Evolutionary conservation across 2,329 filamentous ascomycete species (phyloP).

Genomic region (Phialocephala sp.): DNA sequence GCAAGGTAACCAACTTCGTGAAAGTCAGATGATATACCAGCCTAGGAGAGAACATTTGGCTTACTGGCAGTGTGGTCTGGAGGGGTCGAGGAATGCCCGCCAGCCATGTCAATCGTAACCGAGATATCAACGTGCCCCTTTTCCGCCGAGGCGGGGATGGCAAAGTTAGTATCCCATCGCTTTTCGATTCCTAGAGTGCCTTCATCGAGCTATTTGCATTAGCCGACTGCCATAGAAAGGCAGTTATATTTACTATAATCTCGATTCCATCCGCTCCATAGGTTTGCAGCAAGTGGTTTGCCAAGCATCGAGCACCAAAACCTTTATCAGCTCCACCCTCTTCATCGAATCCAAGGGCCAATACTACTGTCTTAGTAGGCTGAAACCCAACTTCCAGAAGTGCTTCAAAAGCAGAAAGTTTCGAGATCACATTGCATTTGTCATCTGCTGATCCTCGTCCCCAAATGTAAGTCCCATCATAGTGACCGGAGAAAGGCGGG

Average conservation of each 20-base stretch:
- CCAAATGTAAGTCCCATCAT: constrained; percentile 60
- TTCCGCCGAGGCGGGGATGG: constrained; percentile 64
- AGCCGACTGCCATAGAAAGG: not conserved
- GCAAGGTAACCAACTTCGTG: constrained; percentile 64
- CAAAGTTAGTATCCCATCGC: constrained; percentile 40
- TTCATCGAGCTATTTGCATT: constrained; percentile 52
- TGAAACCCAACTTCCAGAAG: constrained; percentile 57
- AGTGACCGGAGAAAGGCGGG: constrained; percentile 58
- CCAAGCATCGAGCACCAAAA: constrained; percentile 58
- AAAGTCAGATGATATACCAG: not conserved
- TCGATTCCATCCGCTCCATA: constrained; percentile 65
- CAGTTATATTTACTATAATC: constrained; percentile 52
- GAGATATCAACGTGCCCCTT: constrained; percentile 60
- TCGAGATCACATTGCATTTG: constrained; percentile 59
- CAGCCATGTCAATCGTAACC: constrained; percentile 60
- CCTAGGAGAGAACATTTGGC: not conserved
- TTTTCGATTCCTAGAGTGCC: constrained; percentile 59
- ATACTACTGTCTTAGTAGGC: constrained; percentile 61
- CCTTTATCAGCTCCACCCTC: constrained; percentile 60
- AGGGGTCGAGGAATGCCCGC: constrained; percentile 65
- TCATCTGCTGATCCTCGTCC: constrained; percentile 60
- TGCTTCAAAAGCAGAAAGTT: constrained; percentile 59
- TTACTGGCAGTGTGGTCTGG: constrained; percentile 61
- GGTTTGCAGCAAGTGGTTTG: constrained; percentile 53
- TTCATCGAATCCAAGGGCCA: constrained; percentile 70